Evolutionary conservation across 2,329 filamentous ascomycete genomes (phyloP).

Genomic region (Fusarium bactridioides): DNA sequence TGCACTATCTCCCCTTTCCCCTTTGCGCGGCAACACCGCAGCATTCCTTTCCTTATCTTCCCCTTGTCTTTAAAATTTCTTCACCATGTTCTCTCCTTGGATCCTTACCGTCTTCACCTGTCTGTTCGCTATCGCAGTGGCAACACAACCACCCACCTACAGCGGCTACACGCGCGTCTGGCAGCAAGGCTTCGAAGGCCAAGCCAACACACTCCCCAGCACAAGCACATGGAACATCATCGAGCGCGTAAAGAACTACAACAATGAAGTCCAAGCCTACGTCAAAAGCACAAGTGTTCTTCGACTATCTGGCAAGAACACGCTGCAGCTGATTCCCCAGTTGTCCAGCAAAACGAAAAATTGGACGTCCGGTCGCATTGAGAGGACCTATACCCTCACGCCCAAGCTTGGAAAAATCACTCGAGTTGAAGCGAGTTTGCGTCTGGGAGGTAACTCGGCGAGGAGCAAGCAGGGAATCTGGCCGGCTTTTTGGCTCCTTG

Average conservation of each 20-base stretch:
- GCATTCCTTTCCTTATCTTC: not conserved
- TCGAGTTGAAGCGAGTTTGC: constrained; percentile 55
- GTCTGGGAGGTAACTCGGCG: constrained; percentile 53
- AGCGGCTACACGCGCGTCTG: constrained; percentile 51
- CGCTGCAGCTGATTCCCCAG: constrained; percentile 61
- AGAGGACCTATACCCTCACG: constrained; percentile 57
- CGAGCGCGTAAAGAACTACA: constrained; percentile 52
- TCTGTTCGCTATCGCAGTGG: constrained; percentile 45
- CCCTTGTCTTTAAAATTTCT: not conserved
- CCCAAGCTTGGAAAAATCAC: constrained; percentile 56
- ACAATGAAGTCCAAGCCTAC: constrained; percentile 63
- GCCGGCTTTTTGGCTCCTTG: constrained; percentile 67
- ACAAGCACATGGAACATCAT: constrained; percentile 53
- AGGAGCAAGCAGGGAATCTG: constrained; percentile 62
- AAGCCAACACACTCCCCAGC: constrained; percentile 46
- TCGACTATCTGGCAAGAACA: constrained; percentile 58
- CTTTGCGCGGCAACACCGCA: constrained; percentile 11
- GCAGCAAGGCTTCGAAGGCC: constrained; percentile 54
- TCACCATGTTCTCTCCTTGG: constrained; percentile 36
- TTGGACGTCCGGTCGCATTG: constrained; percentile 66
- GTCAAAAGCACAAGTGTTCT: constrained; percentile 55
- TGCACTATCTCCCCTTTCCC: not conserved
- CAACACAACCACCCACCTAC: constrained; percentile 51
- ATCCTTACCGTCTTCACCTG: constrained; percentile 41
- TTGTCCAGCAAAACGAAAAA: constrained; percentile 43